A percentile compares a stretch with the other conserved stretches of the same genome.
Evolutionary conservation across 2,329 filamentous ascomycete species (phyloP).

Genomic region (Calonectria multiphialidica): DNA sequence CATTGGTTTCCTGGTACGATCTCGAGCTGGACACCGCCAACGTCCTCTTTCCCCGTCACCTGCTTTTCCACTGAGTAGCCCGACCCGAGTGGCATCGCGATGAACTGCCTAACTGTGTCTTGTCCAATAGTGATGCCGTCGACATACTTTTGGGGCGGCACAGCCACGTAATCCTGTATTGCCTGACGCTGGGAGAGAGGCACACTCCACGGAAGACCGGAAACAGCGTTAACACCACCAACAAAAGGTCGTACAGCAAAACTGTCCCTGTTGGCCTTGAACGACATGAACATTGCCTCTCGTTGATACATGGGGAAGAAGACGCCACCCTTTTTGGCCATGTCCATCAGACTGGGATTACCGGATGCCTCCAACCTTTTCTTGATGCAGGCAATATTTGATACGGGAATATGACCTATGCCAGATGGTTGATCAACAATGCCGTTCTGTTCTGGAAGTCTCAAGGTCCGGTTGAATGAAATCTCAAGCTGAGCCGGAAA

Average conservation of each 20-base stretch:
- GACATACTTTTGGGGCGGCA: conserved; percentile 15
- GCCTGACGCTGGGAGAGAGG: background rate
- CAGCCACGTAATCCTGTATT: conserved; percentile 18
- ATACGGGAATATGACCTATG: conserved; percentile 15
- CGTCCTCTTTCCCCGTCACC: conserved; percentile 18
- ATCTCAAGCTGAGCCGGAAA: conserved; percentile 17
- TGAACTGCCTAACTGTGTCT: conserved; percentile 19
- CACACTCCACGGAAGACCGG: conserved; percentile 6
- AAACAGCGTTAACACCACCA: conserved; percentile 20
- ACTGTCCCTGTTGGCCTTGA: conserved; percentile 8
- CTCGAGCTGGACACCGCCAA: conserved; percentile 19
- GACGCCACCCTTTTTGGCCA: conserved; percentile 19
- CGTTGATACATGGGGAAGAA: conserved; percentile 29
- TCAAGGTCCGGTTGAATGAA: conserved; percentile 17
- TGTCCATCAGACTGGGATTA: conserved; percentile 17
- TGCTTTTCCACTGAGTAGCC: conserved; percentile 27
- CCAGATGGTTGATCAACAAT: conserved; percentile 5
- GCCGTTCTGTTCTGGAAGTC: conserved; percentile 10
- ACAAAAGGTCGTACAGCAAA: conserved; percentile 18
- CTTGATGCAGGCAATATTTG: background rate
- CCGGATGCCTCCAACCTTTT: conserved; percentile 10
- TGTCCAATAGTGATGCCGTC: conserved; percentile 18
- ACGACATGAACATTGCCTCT: conserved; percentile 24
- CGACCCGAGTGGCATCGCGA: conserved; percentile 24
- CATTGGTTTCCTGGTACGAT: conserved; percentile 19